Base-by-base conservation (phyloP, 2,329 filamentous ascomycete genomes). In the Chaetomium olivaceum region DNA sequence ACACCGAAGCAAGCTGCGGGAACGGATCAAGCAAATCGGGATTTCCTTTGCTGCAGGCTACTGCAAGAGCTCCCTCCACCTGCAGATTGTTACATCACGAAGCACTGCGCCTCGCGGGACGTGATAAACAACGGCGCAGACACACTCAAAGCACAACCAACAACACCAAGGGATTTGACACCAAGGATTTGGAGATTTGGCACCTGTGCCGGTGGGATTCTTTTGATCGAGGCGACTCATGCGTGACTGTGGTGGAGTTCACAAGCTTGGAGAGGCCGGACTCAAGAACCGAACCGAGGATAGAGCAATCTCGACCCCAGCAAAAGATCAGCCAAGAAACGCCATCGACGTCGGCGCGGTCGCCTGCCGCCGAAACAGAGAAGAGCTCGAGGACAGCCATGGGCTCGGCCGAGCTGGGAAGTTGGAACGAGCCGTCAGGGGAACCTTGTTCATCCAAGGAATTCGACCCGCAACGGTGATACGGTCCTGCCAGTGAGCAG, bases 321-420 rank as follows among this genome's bases (percentile, higher is more conserved):
- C 29, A 25, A 43, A 43, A 29, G 27, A 33, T 36, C 46, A 48
- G 64, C 69, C 69, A 59, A 70, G 61, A 52, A 19, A 52, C 65
- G 36, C 67, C 67, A 59, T 67, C 63, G 59, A 67, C 57, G 57
- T 64, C 67, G 39, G 39, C 16, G 12, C 16, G 39, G 39, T 43
- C 39, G 39, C 39, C 39, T 43, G 39, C 39, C 39, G 65, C 65
- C 62, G 48, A 59, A 46, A 50, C 55, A 64, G 27, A 69, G 59
- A 29, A 58, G 31, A 58, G 56, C 51, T 43, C 46, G n/a, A 48
- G 46, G 8, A 48, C 46, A 48, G 19, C n/a, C 54, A 58, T 39
- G 46, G 39, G 51, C 58, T 66, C 57, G 61, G 65, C 61, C 61
- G 61, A 65, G 63, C 61, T 66, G 60, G 58, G 66, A 66, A 68